Percentiles rank a stretch among this genome's conserved stretches.
Conservation (phyloP, 257 asterid genomes). For the Plectranthus barbatus region DNA sequence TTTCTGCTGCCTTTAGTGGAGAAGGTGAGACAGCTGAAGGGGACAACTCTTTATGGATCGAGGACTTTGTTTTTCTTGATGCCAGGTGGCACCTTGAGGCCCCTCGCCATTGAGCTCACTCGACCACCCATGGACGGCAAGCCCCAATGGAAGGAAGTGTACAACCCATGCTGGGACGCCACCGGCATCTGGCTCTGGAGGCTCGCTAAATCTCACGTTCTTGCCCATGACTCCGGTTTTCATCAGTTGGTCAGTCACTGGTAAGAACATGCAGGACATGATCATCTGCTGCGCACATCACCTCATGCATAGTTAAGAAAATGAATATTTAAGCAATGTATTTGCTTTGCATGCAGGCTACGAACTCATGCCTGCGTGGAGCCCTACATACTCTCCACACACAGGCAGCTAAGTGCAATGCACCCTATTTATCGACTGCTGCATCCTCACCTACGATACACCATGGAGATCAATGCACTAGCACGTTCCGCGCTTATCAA, state of each 20-base stretch:
- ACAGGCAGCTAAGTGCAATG: constrained; percentile 69
- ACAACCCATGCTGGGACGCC: constrained; percentile 34
- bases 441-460: constrained; percentile 71
- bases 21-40: constrained; percentile 46
- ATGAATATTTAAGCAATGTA: too few relatives aligned
- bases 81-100: constrained; percentile 39
- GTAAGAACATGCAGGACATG: too few relatives aligned
- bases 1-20: constrained; percentile 54
- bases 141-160: constrained; percentile 63
- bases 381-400: constrained; percentile 71
- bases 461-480: constrained; percentile 81
- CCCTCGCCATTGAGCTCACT: constrained; percentile 67
- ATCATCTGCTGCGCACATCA: too few relatives aligned
- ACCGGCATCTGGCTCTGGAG: constrained; percentile 73
- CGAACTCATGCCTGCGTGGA: constrained; percentile 65
- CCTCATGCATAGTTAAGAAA: too few relatives aligned
- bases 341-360: constrained; percentile 52
- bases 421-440: constrained; percentile 66
- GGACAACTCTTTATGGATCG: constrained; percentile 65
- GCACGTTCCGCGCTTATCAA: constrained; percentile 63
- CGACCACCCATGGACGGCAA: constrained; percentile 50
- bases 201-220: constrained; percentile 61
- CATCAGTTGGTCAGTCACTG: constrained; percentile 77
- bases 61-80: constrained; percentile 59
- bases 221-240: constrained; percentile 68